phyloP scores from a whole-genome alignment of 345 rosid species.

The Brassica juncea region DNA sequence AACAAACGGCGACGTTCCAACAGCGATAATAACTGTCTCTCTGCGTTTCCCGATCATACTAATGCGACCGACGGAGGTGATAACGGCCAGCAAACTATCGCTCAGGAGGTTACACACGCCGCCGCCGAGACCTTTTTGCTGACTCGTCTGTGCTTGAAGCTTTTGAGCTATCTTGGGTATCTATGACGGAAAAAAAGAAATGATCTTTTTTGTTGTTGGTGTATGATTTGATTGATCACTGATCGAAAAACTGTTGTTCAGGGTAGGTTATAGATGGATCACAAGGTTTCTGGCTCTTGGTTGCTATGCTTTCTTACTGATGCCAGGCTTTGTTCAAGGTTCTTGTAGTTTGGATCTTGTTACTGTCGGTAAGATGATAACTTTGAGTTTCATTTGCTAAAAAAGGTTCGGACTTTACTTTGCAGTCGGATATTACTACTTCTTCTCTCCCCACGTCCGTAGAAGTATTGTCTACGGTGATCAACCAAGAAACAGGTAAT shows the following conservation, averaged over 20 bases:
- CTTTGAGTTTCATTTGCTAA: slow-evolving; percentile 32
- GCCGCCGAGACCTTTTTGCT: slow-evolving; percentile 68
- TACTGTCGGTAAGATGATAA: background rate
- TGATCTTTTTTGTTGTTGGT: slow-evolving; percentile 10
- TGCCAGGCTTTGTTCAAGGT: slow-evolving; percentile 99
- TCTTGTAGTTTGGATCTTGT: background rate
- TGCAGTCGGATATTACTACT: slow-evolving; percentile 94
- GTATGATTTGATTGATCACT: slow-evolving; percentile 18
- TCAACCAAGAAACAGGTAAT: slow-evolving; percentile 91
- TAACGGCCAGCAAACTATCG: slow-evolving; percentile 41
- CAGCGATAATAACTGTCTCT: slow-evolving; percentile 58
- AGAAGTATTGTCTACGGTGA: slow-evolving; percentile 89
- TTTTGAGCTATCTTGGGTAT: slow-evolving; percentile 76
- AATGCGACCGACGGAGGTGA: background rate
- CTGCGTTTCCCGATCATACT: slow-evolving; percentile 44
- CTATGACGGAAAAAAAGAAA: background rate
- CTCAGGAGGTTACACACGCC: slow-evolving; percentile 57
- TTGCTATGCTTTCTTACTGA: slow-evolving; percentile 74
- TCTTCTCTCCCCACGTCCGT: slow-evolving; percentile 72
- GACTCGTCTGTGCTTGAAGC: slow-evolving; percentile 67
- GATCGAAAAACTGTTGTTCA: slow-evolving; percentile 54
- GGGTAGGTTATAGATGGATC: slow-evolving; percentile 98
- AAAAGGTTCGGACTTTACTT: slow-evolving; percentile 29
- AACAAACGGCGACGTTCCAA: slow-evolving; percentile 61
- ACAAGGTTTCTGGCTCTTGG: slow-evolving; percentile 89